These are phyloP conservation scores for Pichia kluyveri DNA, from an alignment of 805 yeast genomes.

Conservation along the genomic window DNA sequence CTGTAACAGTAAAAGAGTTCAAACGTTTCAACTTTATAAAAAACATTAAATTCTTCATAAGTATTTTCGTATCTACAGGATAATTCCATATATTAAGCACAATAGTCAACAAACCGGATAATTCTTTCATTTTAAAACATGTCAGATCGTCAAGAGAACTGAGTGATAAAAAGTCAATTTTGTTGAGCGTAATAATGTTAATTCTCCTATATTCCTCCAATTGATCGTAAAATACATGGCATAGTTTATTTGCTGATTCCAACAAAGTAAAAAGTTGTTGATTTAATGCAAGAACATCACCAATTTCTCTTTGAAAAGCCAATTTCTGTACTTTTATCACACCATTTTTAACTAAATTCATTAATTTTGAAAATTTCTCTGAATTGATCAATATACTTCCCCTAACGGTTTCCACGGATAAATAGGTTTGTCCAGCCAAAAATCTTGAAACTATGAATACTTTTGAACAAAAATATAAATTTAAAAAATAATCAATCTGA, in stretches of 20 bases:
- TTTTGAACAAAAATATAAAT: background rate
- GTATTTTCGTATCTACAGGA: conserved; percentile 1
- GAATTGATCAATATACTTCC: conserved; percentile 3
- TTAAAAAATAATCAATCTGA: background rate
- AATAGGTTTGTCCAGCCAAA: background rate
- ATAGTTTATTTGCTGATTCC: background rate
- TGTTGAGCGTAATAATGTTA: background rate
- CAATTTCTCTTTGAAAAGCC: conserved; percentile 2
- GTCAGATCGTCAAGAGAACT: conserved; percentile 1
- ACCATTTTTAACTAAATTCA: background rate
- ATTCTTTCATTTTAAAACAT: background rate
- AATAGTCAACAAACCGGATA: background rate
- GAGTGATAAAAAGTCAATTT: conserved; percentile 2
- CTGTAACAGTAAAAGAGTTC: background rate
- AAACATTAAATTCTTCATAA: conserved; percentile 1
- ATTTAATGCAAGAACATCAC: background rate
- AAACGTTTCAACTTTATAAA: background rate
- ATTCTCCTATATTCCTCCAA: background rate
- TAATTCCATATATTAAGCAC: conserved; percentile 2
- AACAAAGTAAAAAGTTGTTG: background rate
- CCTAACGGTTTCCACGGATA: background rate
- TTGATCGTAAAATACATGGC: conserved; percentile 3
- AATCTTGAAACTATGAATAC: conserved; percentile 2
- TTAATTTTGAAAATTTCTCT: background rate
- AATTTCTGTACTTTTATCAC: conserved; percentile 1